Conservation (phyloP, 1,284 basidiomycete species). For the Phlebopus sp. region DNA sequence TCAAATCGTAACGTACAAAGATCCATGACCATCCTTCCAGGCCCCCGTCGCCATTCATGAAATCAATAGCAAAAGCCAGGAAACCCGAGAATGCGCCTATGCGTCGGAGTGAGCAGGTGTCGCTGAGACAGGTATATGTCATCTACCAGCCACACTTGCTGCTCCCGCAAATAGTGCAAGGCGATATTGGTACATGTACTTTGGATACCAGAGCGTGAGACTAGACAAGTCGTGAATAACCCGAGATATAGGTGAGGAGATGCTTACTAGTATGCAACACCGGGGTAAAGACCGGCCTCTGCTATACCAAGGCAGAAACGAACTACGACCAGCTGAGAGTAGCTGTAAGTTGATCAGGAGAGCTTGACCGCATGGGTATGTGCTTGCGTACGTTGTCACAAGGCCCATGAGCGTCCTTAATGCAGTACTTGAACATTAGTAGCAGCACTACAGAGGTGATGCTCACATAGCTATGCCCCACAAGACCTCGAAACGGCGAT, state of each 20-base stretch:
- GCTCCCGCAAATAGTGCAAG: constrained; percentile 34
- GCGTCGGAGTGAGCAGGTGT: constrained; percentile 26
- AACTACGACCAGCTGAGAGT: constrained; percentile 55
- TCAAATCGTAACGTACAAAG: constrained; percentile 18
- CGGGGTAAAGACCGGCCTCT: constrained; percentile 65
- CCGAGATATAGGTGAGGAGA: constrained; percentile 15
- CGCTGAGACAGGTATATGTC: background rate
- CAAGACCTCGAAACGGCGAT: constrained; percentile 33
- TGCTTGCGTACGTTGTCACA: constrained; percentile 47
- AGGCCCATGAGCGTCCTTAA: constrained; percentile 59
- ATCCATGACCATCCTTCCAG: constrained; percentile 31
- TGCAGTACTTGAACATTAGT: background rate
- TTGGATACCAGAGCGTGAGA: constrained; percentile 8
- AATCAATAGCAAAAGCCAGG: constrained; percentile 18
- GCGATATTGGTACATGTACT: constrained; percentile 6
- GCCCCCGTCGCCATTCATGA: constrained; percentile 24
- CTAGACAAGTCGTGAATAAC: background rate
- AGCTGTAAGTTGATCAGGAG: constrained; percentile 27
- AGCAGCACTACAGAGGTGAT: constrained; percentile 2
- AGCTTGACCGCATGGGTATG: background rate
- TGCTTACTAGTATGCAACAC: constrained; percentile 58
- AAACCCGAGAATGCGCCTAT: constrained; percentile 23
- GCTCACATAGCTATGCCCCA: constrained; percentile 48
- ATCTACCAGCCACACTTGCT: constrained; percentile 13
- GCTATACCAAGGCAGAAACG: constrained; percentile 58